A percentile compares a stretch with the other conserved stretches of the same genome.
These are phyloP conservation scores for Vanrija pseudolonga DNA, from an alignment of 1,284 basidiomycete species.

Conservation along the genomic window DNA sequence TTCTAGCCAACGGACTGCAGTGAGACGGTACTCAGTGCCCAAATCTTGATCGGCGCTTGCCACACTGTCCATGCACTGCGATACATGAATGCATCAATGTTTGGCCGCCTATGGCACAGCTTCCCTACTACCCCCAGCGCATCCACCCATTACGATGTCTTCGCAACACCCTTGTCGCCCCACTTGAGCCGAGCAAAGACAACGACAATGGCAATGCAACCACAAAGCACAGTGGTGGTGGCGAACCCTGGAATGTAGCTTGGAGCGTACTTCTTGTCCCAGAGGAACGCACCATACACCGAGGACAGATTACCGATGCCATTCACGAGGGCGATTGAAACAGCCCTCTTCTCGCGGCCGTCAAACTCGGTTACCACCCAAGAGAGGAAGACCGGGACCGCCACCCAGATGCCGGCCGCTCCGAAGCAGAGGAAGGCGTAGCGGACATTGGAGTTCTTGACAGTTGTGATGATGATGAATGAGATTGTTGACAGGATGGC, in stretches of 20 bases:
- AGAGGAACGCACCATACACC: conserved; percentile 21
- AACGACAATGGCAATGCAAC: conserved; percentile 18
- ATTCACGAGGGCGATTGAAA: conserved; percentile 18
- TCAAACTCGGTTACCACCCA: conserved; percentile 13
- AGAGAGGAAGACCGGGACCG: conserved; percentile 12
- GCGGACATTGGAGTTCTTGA: conserved; percentile 7
- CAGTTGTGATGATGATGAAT: background rate
- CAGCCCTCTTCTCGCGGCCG: conserved; percentile 13
- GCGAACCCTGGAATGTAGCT: conserved; percentile 17
- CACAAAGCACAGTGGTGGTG: conserved; percentile 33
- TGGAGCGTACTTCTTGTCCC: conserved; percentile 14
- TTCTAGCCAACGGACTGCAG: too few relatives aligned
- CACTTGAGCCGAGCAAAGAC: conserved; percentile 25
- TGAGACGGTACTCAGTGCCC: too few relatives aligned
- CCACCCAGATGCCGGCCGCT: conserved; percentile 15
- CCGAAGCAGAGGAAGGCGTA: conserved; percentile 22
- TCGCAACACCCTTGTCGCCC: conserved; percentile 24
- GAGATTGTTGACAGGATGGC: conserved; percentile 4
- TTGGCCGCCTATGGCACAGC: too few relatives aligned
- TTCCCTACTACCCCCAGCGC: too few relatives aligned
- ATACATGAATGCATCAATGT: too few relatives aligned
- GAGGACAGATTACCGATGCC: conserved; percentile 1
- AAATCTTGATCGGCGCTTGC: too few relatives aligned
- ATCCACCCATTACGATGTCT: background rate
- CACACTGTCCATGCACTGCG: too few relatives aligned